Base-by-base conservation (phyloP, 257 asterid species). In the Verbena officinalis region DNA sequence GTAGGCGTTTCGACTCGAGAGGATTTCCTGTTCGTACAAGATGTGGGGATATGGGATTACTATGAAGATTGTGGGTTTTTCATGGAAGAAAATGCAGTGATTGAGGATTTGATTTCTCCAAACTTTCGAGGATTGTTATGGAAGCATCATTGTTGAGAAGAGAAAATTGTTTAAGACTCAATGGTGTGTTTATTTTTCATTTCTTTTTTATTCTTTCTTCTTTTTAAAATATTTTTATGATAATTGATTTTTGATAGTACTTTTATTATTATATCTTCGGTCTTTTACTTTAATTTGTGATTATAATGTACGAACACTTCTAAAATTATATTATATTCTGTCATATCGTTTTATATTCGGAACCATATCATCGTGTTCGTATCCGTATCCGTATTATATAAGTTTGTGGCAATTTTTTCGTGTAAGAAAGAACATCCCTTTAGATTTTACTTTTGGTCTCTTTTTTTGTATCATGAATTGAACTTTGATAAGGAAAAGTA, bases 41-140 rank as follows among this genome's bases (percentile, higher is more conserved):
- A 75, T 6, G 42, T 64, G 33, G 78, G 70, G n/a, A n/a, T n/a
- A 42, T 70, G 88, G 95, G 95, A 81, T 23, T 77, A 44, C 48
- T 58, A 76, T 53, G 84, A 81, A 19, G 80, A 73, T n/a, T 75
- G 69, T 55, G 86, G 74, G 45, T 70, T 72, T 67, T 75, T 82
- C 34, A 68, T 82, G 57, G 82, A 71, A 9, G 83, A 81, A n/a
- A 48, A 51, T 36, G 38, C 38, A 22, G 63, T 53, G 66, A 23
- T 69, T 14, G 79, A 80, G 27, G 62, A 70, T 74, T 39, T 61
- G 62, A 73, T 76, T 68, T 72, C 77, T 8, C 62, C 68, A 19
- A 71, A 71, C 62, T 84, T 81, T 52, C 86, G 73, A 30, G 72
- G 72, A 39, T 31, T 65, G 21, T 73, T 83, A 64, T 83, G 83